phyloP scores from a whole-genome alignment of 1,284 basidiomycete species.

The Fomes fomentarius region DNA sequence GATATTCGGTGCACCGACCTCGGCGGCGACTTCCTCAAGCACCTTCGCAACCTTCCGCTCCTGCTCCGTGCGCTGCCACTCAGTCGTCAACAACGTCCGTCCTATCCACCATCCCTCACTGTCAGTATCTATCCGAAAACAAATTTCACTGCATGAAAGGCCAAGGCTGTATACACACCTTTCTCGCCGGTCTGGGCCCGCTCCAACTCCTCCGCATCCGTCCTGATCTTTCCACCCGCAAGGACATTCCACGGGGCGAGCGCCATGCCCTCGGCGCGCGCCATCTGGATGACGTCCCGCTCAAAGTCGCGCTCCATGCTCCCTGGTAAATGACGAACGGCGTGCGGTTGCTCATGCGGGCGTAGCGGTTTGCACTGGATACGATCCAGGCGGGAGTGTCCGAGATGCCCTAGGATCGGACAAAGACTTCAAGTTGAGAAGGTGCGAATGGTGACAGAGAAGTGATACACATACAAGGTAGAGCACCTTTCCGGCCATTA shows the following conservation, averaged over 20 bases:
- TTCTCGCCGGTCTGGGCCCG: constrained; percentile 46
- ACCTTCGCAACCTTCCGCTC: constrained; percentile 42
- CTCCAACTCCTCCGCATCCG: constrained; percentile 47
- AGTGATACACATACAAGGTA: constrained; percentile 38
- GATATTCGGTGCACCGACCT: constrained; percentile 43
- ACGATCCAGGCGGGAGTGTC: constrained; percentile 61
- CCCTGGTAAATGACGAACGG: constrained; percentile 49
- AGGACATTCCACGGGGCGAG: constrained; percentile 54
- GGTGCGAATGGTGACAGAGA: background rate
- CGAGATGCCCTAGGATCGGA: constrained; percentile 29
- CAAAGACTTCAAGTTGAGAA: background rate
- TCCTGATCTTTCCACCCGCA: constrained; percentile 52
- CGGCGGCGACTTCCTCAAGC: constrained; percentile 46
- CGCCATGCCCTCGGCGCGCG: constrained; percentile 46
- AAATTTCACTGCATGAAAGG: too few relatives aligned
- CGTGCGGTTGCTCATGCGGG: constrained; percentile 45
- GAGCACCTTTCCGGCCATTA: constrained; percentile 45
- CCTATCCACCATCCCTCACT: too few relatives aligned
- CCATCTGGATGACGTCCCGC: constrained; percentile 41
- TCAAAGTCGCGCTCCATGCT: background rate
- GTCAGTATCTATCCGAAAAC: too few relatives aligned
- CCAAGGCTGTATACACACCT: constrained; percentile 25
- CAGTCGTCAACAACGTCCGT: too few relatives aligned
- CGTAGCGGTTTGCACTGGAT: constrained; percentile 52
- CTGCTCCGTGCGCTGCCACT: constrained; percentile 44